Evolutionary conservation across 768 basidiomycete species (phyloP).

Genomic region (Hortiboletus flavorubellus): DNA sequence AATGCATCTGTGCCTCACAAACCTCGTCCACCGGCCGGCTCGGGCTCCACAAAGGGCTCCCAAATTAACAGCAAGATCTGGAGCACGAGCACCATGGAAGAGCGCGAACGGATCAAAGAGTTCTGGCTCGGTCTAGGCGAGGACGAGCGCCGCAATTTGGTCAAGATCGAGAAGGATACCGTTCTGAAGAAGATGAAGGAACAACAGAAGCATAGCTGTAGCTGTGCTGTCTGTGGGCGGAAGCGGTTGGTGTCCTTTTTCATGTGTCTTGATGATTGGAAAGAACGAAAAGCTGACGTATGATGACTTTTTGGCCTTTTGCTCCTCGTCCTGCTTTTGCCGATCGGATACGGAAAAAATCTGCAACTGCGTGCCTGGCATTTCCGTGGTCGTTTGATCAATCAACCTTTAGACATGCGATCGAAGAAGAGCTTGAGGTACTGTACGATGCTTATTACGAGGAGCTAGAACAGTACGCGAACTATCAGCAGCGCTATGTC

Average conservation of each 20-base stretch:
- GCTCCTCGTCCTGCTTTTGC: slow-evolving; percentile 13
- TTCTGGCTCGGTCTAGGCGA: slow-evolving; percentile 96
- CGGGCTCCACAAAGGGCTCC: slow-evolving; percentile 25
- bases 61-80: slow-evolving; percentile 80
- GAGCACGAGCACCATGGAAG: slow-evolving; percentile 89
- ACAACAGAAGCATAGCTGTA: slow-evolving; percentile 95
- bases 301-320: slow-evolving; percentile 22
- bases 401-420: slow-evolving; percentile 67
- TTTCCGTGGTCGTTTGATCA: slow-evolving; percentile 14
- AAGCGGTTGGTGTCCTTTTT: slow-evolving; percentile 73
- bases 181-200: slow-evolving; percentile 99
- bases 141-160: slow-evolving; percentile 84
- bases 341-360: slow-evolving; percentile 18
- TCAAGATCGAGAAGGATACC: slow-evolving; percentile 98
- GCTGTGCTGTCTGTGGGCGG: slow-evolving; percentile 93
- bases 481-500: slow-evolving; percentile 95
- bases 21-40: slow-evolving; percentile 27
- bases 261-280: slow-evolving; percentile 19
- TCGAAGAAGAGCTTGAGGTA: slow-evolving; percentile 99
- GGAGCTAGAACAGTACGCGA: slow-evolving; percentile 99
- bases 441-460: slow-evolving; percentile 99
- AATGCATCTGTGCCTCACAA: slow-evolving; percentile 33
- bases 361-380: slow-evolving; percentile 3
- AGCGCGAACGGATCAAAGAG: slow-evolving; percentile 95
- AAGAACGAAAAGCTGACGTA: slow-evolving; percentile 21